phyloP scores from a whole-genome alignment of 495 filamentous ascomycete genomes.

The Aspergillus sparsus region DNA sequence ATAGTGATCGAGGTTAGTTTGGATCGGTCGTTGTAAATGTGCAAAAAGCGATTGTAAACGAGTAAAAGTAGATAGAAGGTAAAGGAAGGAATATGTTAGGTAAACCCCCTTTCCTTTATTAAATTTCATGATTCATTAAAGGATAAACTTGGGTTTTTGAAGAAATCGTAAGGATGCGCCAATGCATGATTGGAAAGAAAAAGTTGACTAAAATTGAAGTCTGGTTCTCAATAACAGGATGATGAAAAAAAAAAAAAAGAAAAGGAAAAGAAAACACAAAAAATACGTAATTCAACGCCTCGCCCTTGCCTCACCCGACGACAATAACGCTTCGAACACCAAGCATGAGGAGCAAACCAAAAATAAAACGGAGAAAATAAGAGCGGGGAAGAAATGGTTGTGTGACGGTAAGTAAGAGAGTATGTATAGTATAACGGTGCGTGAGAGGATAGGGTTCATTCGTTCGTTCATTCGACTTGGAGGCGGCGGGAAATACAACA shows the following conservation, averaged over 20 bases:
- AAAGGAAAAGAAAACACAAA: not conserved
- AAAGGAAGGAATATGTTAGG: no score
- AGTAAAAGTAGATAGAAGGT: no score
- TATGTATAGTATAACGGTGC: not conserved
- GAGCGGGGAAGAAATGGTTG: slow-evolving; percentile 5
- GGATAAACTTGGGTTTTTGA: no score
- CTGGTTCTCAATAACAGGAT: not conserved
- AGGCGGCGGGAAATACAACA: not conserved
- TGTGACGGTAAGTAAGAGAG: not conserved
- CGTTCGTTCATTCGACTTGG: not conserved
- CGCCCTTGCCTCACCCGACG: slow-evolving; percentile 31
- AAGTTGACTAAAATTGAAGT: not conserved
- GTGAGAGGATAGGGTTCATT: not conserved
- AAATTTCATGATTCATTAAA: no score
- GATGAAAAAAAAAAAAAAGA: slow-evolving; percentile 4
- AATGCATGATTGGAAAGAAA: not conserved
- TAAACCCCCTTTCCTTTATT: no score
- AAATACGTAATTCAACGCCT: slow-evolving; percentile 34
- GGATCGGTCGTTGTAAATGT: no score
- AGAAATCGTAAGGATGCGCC: no score
- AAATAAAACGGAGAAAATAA: slow-evolving; percentile 1
- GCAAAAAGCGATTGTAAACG: no score
- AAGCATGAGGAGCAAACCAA: slow-evolving; percentile 11
- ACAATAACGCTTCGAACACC: slow-evolving; percentile 41
- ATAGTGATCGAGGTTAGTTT: no score